Evolutionary conservation across 2,329 filamentous ascomycete genomes (phyloP).

Genomic region (Nigrospora osmanthi): DNA sequence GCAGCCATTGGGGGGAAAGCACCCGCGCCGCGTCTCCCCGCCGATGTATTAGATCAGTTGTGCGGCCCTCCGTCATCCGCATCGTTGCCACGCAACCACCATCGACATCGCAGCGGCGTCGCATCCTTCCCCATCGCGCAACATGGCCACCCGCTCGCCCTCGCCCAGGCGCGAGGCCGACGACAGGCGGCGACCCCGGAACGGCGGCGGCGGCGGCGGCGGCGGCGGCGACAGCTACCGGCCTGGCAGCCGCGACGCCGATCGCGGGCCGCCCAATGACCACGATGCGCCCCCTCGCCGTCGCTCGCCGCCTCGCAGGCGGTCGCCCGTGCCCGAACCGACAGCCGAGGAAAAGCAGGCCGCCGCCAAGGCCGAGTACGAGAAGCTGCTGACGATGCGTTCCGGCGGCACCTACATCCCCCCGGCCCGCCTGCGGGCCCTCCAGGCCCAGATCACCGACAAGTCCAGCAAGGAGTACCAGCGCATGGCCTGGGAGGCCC

Average conservation of each 20-base stretch:
- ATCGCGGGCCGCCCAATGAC: neutral
- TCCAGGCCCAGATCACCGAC: constrained; percentile 96
- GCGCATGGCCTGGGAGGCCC: constrained; percentile 96
- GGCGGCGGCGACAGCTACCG: constrained; percentile 42
- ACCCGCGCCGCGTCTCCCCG: too few species aligned
- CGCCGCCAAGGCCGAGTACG: constrained; percentile 84
- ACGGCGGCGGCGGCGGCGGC: constrained; percentile 39
- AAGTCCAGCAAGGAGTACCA: constrained; percentile 96
- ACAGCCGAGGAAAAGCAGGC: constrained; percentile 81
- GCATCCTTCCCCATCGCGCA: neutral
- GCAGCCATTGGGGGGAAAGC: too few species aligned
- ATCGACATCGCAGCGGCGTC: too few species aligned
- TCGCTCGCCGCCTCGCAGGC: constrained; percentile 9
- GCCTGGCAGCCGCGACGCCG: constrained; percentile 22
- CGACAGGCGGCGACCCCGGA: constrained; percentile 24
- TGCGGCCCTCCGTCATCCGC: too few species aligned
- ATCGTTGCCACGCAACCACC: too few species aligned
- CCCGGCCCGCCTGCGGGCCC: constrained; percentile 77
- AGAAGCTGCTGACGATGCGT: constrained; percentile 84
- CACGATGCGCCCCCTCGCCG: constrained; percentile 1
- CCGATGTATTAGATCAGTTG: too few species aligned
- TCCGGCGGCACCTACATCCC: constrained; percentile 96
- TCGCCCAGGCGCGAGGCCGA: constrained; percentile 23
- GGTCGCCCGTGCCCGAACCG: constrained; percentile 24
- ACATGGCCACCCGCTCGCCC: constrained; percentile 8